Percentiles rank a stretch among this genome's conserved stretches.
These are phyloP conservation scores for Meyerozyma carpophila DNA, from an alignment of 1,139 yeast species.

Conservation along the genomic window DNA sequence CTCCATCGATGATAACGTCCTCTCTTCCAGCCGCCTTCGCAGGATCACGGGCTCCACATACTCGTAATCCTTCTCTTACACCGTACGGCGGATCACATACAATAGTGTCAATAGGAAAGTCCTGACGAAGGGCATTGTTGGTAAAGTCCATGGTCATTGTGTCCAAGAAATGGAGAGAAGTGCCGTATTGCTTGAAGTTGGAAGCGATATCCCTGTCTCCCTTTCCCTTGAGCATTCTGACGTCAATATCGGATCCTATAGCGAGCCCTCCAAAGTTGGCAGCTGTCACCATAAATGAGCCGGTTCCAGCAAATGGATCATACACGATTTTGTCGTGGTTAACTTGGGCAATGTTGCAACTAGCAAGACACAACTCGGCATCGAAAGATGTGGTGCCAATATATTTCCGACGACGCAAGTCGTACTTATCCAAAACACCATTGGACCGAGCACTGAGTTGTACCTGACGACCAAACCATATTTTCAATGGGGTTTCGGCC, in stretches of 20 bases:
- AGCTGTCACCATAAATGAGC: slow-evolving; percentile 87
- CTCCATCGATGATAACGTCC: slow-evolving; percentile 66
- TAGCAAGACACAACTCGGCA: slow-evolving; percentile 76
- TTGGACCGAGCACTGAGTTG: slow-evolving; percentile 57
- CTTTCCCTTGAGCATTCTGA: slow-evolving; percentile 77
- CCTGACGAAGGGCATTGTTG: slow-evolving; percentile 69
- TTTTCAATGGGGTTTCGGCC: slow-evolving; percentile 46
- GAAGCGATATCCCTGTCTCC: slow-evolving; percentile 46
- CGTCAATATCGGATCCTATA: slow-evolving; percentile 89
- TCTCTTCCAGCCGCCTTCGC: slow-evolving; percentile 60
- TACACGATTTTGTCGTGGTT: slow-evolving; percentile 61
- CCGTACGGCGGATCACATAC: slow-evolving; percentile 98
- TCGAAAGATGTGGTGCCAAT: slow-evolving; percentile 97
- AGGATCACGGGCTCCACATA: slow-evolving; percentile 76
- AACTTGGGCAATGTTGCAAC: slow-evolving; percentile 83
- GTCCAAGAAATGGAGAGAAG: slow-evolving; percentile 58
- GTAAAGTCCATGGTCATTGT: slow-evolving; percentile 92
- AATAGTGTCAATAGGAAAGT: slow-evolving; percentile 67
- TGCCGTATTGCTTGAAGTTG: slow-evolving; percentile 74
- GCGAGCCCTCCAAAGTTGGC: slow-evolving; percentile 80
- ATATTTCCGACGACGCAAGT: slow-evolving; percentile 74
- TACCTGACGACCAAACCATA: slow-evolving; percentile 77
- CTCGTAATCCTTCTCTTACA: slow-evolving; percentile 90
- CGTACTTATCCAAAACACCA: slow-evolving; percentile 68
- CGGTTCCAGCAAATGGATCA: slow-evolving; percentile 97